phyloP scores from a whole-genome alignment of 176 grass and related monocot genomes.

The Metroxylon sagu region DNA sequence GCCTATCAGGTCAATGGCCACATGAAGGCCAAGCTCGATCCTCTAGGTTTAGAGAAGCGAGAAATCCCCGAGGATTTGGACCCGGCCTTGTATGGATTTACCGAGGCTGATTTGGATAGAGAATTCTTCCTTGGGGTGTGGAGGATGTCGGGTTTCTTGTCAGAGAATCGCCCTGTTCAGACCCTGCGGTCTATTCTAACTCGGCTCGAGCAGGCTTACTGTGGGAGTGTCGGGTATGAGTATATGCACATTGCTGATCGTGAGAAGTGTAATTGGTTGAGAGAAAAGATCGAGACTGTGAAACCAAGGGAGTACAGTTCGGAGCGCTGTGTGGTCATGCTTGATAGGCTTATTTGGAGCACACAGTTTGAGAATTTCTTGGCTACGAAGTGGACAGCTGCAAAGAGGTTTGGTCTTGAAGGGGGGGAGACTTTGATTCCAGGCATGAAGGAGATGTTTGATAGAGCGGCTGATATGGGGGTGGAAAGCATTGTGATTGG shows the following conservation, averaged over 20 bases:
- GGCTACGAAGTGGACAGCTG: constrained; percentile 32
- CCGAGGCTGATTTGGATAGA: constrained; percentile 35
- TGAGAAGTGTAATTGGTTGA: constrained; percentile 43
- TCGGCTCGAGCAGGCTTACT: constrained; percentile 33
- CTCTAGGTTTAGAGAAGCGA: constrained; percentile 21
- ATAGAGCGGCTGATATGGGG: constrained; percentile 32
- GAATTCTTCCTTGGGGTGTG: constrained; percentile 45
- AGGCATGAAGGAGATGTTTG: constrained; percentile 49
- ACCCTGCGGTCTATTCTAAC: constrained; percentile 26
- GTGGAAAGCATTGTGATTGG: constrained; percentile 48
- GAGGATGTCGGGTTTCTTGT: constrained; percentile 45
- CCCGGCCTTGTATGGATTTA: constrained; percentile 19
- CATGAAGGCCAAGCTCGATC: constrained; percentile 42
- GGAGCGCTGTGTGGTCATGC: constrained; percentile 29
- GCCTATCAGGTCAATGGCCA: constrained; percentile 44
- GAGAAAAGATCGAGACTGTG: constrained; percentile 38
- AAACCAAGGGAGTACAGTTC: constrained; percentile 30
- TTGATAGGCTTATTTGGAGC: constrained; percentile 48
- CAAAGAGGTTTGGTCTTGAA: constrained; percentile 41
- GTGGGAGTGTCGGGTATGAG: constrained; percentile 37
- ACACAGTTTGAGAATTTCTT: constrained; percentile 44
- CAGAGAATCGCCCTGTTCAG: constrained; percentile 39
- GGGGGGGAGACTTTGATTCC: constrained; percentile 41
- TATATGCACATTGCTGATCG: constrained; percentile 41
- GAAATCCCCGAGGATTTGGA: constrained; percentile 26